Evolutionary conservation across 805 yeast species (phyloP), one percentile per base, ranked within the genome.

Genomic region (Pichia phayaonensis): DNA sequence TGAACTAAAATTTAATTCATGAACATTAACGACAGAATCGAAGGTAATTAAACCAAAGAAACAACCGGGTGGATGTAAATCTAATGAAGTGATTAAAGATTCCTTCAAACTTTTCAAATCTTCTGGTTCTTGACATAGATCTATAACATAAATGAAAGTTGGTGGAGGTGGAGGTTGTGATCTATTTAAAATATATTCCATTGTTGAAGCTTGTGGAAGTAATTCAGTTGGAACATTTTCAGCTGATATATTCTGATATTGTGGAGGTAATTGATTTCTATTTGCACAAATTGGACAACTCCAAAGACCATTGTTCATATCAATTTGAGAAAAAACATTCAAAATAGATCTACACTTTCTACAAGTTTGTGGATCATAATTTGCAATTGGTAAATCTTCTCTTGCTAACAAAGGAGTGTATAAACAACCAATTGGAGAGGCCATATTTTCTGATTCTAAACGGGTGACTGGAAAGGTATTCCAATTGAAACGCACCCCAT

Each of bases 401-500:
- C 86, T 79, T 51, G 80, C 80, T 61, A 88, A 81, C 59, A 94
- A 76, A 10, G 99, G 99, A n/a, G 97, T 90, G 73, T 90, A 94
- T 55, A 94, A 72, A 50, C 96, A 84, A 41, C 97, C 96, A 38
- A 94, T 83, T 13, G 99, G 99, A 31, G 94, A 90, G 20, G 92
- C 95, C 62, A 90, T 85, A 59, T 94, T 85, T 60, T 84, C 83
- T 20, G 96, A 94, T 67, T 94, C 98, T 41, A 81, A 80, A 59
- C 90, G 81, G 39, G 96, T 84, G 41, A 86, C 81, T 27, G 99
- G 99, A 61, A 92, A 83, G 41, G 87, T 84, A 66, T 86, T 83
- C 92, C 92, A 86, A 59, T 85, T 80, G 71, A 86, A 84, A 51
- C 86, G 76, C 47, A 82, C 79, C 49, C 86, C 86, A 61, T 80